These are phyloP conservation scores for Trichoderma gracile DNA, from an alignment of 2,329 filamentous ascomycete genomes.

Conservation along the genomic window DNA sequence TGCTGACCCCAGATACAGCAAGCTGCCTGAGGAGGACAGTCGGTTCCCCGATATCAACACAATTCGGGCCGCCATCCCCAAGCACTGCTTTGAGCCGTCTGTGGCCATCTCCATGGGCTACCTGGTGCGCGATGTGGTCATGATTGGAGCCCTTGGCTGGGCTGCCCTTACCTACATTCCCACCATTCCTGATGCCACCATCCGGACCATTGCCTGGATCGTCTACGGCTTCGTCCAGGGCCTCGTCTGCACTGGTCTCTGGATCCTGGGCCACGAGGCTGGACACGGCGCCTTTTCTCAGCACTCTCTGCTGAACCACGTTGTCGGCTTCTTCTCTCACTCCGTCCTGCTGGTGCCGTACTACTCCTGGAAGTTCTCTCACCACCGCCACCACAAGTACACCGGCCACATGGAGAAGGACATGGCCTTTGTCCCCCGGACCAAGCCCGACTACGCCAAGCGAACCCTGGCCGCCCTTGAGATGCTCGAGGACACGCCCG, in stretches of 20 bases:
- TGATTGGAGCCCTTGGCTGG: constrained; percentile 51
- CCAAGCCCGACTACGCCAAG: constrained; percentile 7
- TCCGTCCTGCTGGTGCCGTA: constrained; percentile 67
- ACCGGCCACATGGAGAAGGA: constrained; percentile 65
- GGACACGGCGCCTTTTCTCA: constrained; percentile 69
- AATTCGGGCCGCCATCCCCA: constrained; percentile 50
- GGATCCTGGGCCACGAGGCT: constrained; percentile 71
- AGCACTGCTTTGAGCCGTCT: constrained; percentile 58
- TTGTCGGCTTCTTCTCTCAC: constrained; percentile 65
- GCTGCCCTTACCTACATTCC: constrained; percentile 57
- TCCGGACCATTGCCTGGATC: constrained; percentile 30
- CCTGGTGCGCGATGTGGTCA: constrained; percentile 55
- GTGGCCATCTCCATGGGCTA: constrained; percentile 40
- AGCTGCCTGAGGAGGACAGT: constrained; percentile 20
- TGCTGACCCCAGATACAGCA: constrained; percentile 17
- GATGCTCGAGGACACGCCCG: constrained; percentile 64
- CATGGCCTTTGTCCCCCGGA: constrained; percentile 21
- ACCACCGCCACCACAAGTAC: constrained; percentile 69
- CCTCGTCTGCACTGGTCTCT: constrained; percentile 66
- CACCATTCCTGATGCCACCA: constrained; percentile 43
- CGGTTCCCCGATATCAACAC: constrained; percentile 25
- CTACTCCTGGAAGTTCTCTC: constrained; percentile 72
- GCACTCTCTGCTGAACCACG: constrained; percentile 57
- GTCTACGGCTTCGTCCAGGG: constrained; percentile 65
- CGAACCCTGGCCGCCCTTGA: constrained; percentile 44